Percentiles rank a stretch among this genome's conserved stretches.
These are phyloP conservation scores for Xylaria acuta DNA, from an alignment of 495 filamentous ascomycete species.

Conservation along the genomic window DNA sequence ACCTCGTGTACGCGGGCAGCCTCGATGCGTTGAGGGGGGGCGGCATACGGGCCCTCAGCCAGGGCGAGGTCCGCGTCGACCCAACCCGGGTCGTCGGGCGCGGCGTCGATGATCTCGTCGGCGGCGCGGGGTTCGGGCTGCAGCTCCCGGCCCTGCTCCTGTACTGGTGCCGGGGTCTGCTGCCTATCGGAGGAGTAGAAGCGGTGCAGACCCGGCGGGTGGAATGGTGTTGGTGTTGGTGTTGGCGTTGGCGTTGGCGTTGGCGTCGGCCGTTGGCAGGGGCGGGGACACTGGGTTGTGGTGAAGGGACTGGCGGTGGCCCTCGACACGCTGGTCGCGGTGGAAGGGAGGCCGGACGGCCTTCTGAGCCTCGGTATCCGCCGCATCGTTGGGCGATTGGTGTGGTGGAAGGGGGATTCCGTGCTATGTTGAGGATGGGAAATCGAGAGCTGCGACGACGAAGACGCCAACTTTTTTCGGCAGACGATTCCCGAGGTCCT, in stretches of 20 bases:
- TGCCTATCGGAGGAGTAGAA: conserved; percentile 36
- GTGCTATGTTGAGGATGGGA: background rate
- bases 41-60: conserved; percentile 15
- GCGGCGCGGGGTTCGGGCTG: background rate
- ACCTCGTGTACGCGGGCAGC: conserved; percentile 37
- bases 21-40: conserved; percentile 30
- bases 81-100: background rate
- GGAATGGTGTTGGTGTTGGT: background rate
- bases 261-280: background rate
- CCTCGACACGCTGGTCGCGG: conserved; percentile 17
- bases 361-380: conserved; percentile 39
- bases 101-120: conserved; percentile 14
- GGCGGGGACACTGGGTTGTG: conserved; percentile 1
- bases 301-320: conserved; percentile 21
- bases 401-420: background rate
- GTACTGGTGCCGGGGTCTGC: background rate
- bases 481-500: background rate
- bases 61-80: background rate
- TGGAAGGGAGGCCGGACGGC: conserved; percentile 30
- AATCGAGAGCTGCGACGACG: background rate
- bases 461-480: conserved; percentile 20
- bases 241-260: too few relatives aligned
- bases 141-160: background rate
- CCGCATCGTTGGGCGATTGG: conserved; percentile 33
- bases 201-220: conserved; percentile 14